phyloP scores from a whole-genome alignment of 2,329 filamentous ascomycete genomes.

The Chaetomium sp. region DNA sequence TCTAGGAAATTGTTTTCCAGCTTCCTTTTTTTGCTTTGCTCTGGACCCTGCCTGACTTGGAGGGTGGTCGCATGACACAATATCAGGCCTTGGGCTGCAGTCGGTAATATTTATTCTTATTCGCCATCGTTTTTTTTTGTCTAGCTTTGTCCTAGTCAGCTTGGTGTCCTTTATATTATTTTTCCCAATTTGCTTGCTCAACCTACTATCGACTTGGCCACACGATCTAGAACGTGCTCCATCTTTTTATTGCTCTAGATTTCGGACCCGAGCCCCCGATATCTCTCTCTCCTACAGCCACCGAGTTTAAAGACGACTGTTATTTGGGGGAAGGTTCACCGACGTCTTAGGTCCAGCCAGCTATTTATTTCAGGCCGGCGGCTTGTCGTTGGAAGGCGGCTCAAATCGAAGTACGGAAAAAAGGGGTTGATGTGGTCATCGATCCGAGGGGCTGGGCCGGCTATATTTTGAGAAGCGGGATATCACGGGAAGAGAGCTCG shows the following conservation, averaged over 20 bases:
- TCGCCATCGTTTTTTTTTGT: constrained; percentile 24
- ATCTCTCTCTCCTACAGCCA: constrained; percentile 2
- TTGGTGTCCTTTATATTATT: too few relatives aligned
- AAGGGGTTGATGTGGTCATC: constrained; percentile 20
- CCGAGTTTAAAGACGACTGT: constrained; percentile 2
- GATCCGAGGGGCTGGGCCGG: constrained; percentile 24
- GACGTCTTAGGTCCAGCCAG: constrained; percentile 17
- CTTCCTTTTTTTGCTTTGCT: neutral
- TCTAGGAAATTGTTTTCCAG: too few relatives aligned
- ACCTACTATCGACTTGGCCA: too few relatives aligned
- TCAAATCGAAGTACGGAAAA: constrained; percentile 20
- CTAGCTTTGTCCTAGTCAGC: too few relatives aligned
- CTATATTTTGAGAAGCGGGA: constrained; percentile 20
- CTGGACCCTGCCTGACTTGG: constrained; percentile 20
- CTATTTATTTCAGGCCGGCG: constrained; percentile 20
- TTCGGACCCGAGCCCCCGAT: constrained; percentile 19
- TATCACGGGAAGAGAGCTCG: constrained; percentile 12
- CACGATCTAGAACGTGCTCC: too few relatives aligned
- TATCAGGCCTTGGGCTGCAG: neutral
- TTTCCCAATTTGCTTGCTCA: too few relatives aligned
- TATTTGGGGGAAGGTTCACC: constrained; percentile 11
- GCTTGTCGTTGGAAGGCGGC: constrained; percentile 21
- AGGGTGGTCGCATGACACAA: too few relatives aligned
- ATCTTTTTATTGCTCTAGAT: too few relatives aligned
- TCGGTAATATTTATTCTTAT: constrained; percentile 26